Evolutionary conservation across 2,329 filamentous ascomycete species (phyloP), one percentile per base, ranked within the genome.

Genomic region (Fusarium denticulatum): DNA sequence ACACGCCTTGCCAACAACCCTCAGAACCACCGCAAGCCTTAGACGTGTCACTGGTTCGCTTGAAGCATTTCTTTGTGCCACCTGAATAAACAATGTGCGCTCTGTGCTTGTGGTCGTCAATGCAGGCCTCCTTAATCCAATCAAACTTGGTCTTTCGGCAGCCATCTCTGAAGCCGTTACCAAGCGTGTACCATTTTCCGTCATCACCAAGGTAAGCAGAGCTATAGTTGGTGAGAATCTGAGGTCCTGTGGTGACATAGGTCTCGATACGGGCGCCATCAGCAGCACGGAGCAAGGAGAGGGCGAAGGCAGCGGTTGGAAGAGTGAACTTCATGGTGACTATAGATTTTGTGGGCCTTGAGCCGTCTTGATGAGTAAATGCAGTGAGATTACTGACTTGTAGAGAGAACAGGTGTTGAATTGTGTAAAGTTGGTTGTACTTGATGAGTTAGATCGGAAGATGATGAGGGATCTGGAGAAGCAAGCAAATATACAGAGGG

Each of bases 141-240:
- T 39, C 34, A 18, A 0, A 28, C 14, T 28, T 53, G 6, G 50
- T 53, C 14, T 53, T 53, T 28, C 34, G 18, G 12, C 50, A 53
- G 5, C 50, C 50, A 6, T 53, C 50, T 22, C 32, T 24, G 3
- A 53, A 53, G 9, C 30, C 50, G 3, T 0, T 0, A 20, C 34
- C 32, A 2, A 53, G 34, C 13, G n/a, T 0, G n/a, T 53, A 53
- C 10, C 0, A 0, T 0, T 37, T 37, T 3, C 52, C 37, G 9
- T 56, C 36, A 0, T 56, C 36, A 0, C 36, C 28, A 0, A 1
- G 0, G 3, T 56, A 56, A 15, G 36, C 22, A 15, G 52, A 42
- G 10, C 4, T n/a, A 20, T 42, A 40, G 15, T 11, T 3, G 0
- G 52, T 3, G 3, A 55, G 1, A 7, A 56, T 28, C 16, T 7